Percentiles rank a stretch among this genome's conserved stretches.
These are phyloP conservation scores for Aphanomyces invadans DNA, from an alignment of 352 stramenopile species.

Conservation along the genomic window DNA sequence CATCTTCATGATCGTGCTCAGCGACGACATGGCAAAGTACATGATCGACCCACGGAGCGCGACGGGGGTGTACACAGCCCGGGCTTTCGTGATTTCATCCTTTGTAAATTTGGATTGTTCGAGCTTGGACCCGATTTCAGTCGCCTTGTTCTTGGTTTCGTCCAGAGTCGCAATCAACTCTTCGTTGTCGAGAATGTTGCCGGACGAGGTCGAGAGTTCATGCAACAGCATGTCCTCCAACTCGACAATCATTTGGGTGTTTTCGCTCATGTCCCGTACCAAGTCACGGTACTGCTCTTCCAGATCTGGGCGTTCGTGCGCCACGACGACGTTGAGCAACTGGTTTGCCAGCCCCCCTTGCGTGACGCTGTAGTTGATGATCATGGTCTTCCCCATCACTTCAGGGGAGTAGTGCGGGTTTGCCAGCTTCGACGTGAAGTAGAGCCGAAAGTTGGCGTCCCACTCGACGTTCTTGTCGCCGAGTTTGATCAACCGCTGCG, in stretches of 20 bases:
- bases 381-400: slow-evolving; percentile 95
- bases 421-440: slow-evolving; percentile 91
- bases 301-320: slow-evolving; percentile 87
- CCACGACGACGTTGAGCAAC: slow-evolving; percentile 91
- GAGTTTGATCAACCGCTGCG: slow-evolving; percentile 86
- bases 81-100: slow-evolving; percentile 88
- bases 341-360: slow-evolving; percentile 89
- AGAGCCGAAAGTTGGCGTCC: slow-evolving; percentile 90
- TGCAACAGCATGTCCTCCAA: slow-evolving; percentile 89
- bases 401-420: slow-evolving; percentile 93
- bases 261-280: slow-evolving; percentile 90
- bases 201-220: slow-evolving; percentile 82
- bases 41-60: slow-evolving; percentile 89
- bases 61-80: slow-evolving; percentile 87
- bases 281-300: slow-evolving; percentile 90
- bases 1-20: slow-evolving; percentile 93
- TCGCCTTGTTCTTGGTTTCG: slow-evolving; percentile 92
- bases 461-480: slow-evolving; percentile 93
- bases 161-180: slow-evolving; percentile 92
- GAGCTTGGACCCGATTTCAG: slow-evolving; percentile 90
- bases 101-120: slow-evolving; percentile 91
- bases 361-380: slow-evolving; percentile 95
- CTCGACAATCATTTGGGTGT: slow-evolving; percentile 87
- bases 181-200: slow-evolving; percentile 93
- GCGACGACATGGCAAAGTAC: slow-evolving; percentile 90